A percentile compares a stretch with the other conserved stretches of the same genome.
Evolutionary conservation across 345 rosid species (phyloP).

Genomic region (Arabidopsis arenosa): DNA sequence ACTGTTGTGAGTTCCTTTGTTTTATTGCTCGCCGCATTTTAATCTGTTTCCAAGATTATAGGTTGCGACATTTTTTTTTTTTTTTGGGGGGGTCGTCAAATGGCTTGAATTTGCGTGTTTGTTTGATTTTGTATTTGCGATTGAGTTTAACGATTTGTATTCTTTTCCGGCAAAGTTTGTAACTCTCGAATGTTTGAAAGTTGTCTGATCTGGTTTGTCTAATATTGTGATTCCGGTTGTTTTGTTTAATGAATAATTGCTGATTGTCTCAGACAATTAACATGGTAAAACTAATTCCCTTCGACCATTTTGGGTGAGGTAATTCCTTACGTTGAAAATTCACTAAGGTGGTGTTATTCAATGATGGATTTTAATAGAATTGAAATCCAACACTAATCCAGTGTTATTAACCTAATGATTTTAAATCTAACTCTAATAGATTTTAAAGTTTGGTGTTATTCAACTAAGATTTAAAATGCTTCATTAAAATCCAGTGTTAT

Average conservation of each 20-base stretch:
- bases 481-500: too few relatives aligned
- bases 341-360: too few relatives aligned
- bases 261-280: not conserved
- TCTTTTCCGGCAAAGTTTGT: constrained; percentile 4
- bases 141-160: not conserved
- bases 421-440: too few relatives aligned
- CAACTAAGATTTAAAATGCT: too few relatives aligned
- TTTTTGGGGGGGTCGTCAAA: not conserved
- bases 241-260: not conserved
- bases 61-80: not conserved
- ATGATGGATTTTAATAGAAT: too few relatives aligned
- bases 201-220: not conserved
- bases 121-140: constrained; percentile 15
- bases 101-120: constrained; percentile 29
- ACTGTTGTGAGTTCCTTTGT: constrained; percentile 30
- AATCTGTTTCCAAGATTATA: not conserved
- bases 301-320: too few relatives aligned
- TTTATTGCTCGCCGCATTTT: constrained; percentile 36
- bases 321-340: too few relatives aligned
- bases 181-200: not conserved
- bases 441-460: too few relatives aligned
- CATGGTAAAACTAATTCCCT: too few relatives aligned
- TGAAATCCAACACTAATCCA: too few relatives aligned
- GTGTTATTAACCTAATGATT: too few relatives aligned
- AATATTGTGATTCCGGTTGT: not conserved